These are phyloP conservation scores for Entomortierella parvispora DNA, from an alignment of 192 early-diverging fungal species.

Conservation along the genomic window DNA sequence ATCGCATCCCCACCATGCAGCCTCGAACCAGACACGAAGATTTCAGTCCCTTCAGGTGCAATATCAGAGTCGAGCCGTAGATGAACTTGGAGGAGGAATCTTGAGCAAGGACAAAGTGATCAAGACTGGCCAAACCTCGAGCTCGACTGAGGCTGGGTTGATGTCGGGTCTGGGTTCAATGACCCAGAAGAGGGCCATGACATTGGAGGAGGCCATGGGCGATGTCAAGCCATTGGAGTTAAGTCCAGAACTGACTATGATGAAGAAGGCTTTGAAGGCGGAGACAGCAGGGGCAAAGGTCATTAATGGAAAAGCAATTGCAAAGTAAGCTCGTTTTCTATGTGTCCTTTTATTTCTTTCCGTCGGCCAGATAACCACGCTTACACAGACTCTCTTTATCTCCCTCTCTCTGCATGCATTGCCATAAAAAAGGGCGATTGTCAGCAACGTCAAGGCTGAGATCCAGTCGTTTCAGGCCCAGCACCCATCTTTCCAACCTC, in stretches of 20 bases:
- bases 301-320: conserved; percentile 84
- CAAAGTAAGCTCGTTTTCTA: conserved; percentile 63
- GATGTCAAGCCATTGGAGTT: conserved; percentile 38
- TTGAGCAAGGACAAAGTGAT: conserved; percentile 17
- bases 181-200: conserved; percentile 23
- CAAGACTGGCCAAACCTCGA: not conserved
- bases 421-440: conserved; percentile 84
- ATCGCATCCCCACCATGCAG: not conserved
- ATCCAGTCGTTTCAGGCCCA: conserved; percentile 70
- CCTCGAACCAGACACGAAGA: conserved; percentile 10
- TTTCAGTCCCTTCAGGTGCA: conserved; percentile 17
- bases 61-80: conserved; percentile 27
- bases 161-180: conserved; percentile 7
- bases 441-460: conserved; percentile 71
- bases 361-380: too few species aligned
- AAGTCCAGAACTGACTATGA: conserved; percentile 34
- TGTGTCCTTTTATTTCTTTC: not conserved
- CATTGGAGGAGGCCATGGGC: conserved; percentile 43
- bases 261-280: conserved; percentile 7
- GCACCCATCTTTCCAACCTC: conserved; percentile 81
- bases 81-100: conserved; percentile 13
- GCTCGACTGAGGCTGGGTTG: conserved; percentile 1
- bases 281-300: conserved; percentile 54
- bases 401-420: too few species aligned
- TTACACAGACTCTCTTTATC: not conserved